Percentiles rank a stretch among this genome's conserved stretches.
These are phyloP conservation scores for Coprinellus micaceus DNA, from an alignment of 768 basidiomycete genomes.

Conservation along the genomic window DNA sequence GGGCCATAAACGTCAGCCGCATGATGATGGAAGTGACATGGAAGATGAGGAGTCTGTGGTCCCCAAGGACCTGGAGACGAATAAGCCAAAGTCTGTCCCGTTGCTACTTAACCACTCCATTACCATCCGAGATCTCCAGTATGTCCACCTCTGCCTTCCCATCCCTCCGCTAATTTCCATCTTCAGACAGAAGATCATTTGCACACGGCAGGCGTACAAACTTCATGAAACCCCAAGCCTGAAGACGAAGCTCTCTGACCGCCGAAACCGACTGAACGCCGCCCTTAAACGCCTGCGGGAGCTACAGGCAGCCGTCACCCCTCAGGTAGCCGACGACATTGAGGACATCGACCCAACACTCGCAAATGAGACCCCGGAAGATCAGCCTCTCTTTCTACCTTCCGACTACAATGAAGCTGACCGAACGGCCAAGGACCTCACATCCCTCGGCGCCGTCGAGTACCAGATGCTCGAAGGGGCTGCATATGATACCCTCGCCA, in stretches of 20 bases:
- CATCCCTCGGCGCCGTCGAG: constrained; percentile 8
- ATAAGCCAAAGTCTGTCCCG: too few relatives aligned
- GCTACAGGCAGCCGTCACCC: not conserved
- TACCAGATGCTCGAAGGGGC: constrained; percentile 13
- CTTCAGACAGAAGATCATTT: not conserved
- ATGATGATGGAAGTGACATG: too few relatives aligned
- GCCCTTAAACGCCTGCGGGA: not conserved
- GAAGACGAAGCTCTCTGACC: not conserved
- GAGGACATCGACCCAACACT: not conserved
- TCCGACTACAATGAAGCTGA: not conserved
- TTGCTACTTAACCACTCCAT: too few relatives aligned
- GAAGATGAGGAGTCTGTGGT: too few relatives aligned
- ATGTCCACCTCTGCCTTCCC: too few relatives aligned
- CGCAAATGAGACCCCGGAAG: not conserved
- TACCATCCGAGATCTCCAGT: too few relatives aligned
- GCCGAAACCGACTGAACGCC: not conserved
- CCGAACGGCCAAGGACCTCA: not conserved
- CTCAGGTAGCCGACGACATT: not conserved
- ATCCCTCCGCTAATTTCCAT: not conserved
- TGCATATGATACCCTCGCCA: constrained; percentile 12
- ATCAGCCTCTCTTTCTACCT: not conserved
- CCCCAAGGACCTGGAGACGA: too few relatives aligned
- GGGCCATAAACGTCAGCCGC: too few relatives aligned
- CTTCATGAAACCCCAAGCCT: not conserved
- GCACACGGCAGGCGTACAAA: not conserved